Percentiles rank a stretch among this genome's conserved stretches.
These are phyloP conservation scores for Chenopodium berlandieri DNA, from an alignment of 148 eudicot genomes.

Conservation along the genomic window DNA sequence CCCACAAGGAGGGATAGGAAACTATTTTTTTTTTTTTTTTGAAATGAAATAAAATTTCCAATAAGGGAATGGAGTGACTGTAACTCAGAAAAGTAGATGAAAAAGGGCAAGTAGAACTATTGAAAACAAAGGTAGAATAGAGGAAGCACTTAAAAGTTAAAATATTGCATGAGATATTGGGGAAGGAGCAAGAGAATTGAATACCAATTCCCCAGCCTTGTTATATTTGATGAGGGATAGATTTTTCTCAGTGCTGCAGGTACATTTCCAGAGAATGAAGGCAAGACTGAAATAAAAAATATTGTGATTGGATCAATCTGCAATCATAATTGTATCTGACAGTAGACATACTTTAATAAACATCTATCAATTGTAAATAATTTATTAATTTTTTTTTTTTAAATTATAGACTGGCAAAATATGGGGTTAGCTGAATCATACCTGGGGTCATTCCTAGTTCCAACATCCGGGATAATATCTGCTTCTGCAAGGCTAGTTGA, in stretches of 20 bases:
- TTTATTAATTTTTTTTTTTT: background rate
- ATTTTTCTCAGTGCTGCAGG: constrained; percentile 74
- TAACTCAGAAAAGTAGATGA: too few species aligned
- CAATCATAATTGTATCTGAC: background rate
- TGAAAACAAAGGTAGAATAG: background rate
- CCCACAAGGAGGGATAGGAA: too few species aligned
- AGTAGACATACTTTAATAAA: background rate
- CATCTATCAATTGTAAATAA: background rate
- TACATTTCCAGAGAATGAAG: constrained; percentile 97
- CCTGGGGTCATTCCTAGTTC: constrained; percentile 99
- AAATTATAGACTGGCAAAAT: background rate
- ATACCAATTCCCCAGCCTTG: constrained; percentile 92
- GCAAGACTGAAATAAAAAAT: constrained; percentile 56
- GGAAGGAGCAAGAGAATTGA: constrained; percentile 15
- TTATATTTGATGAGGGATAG: constrained; percentile 82
- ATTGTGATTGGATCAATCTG: background rate
- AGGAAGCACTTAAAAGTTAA: background rate
- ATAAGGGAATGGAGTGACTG: too few species aligned
- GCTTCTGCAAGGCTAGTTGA: constrained; percentile 77
- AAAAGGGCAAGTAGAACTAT: too few species aligned
- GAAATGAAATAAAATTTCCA: too few species aligned
- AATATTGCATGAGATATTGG: constrained; percentile 13
- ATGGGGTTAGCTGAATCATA: constrained; percentile 25
- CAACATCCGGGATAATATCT: constrained; percentile 78
- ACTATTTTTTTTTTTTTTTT: too few species aligned